These are phyloP conservation scores for Echinosphaeria canescens DNA, from an alignment of 2,329 filamentous ascomycete species.

Conservation along the genomic window DNA sequence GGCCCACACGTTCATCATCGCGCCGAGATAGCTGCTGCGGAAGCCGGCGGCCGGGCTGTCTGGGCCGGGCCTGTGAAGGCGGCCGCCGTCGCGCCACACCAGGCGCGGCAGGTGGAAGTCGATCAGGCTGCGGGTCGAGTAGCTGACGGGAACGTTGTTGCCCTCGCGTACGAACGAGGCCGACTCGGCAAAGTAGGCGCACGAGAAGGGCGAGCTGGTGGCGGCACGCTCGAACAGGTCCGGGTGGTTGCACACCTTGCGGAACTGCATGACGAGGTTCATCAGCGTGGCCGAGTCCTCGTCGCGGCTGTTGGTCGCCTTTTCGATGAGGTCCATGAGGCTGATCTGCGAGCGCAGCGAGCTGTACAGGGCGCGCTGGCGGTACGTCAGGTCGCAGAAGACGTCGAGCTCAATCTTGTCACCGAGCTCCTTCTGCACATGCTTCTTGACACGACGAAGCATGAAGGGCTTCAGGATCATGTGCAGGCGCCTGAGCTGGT, in stretches of 20 bases:
- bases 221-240: constrained; percentile 93
- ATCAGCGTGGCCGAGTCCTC: constrained; percentile 93
- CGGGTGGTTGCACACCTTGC: constrained; percentile 97
- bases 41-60: constrained; percentile 64
- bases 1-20: constrained; percentile 81
- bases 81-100: constrained; percentile 62
- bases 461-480: constrained; percentile 99
- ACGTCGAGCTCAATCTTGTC: constrained; percentile 97
- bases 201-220: constrained; percentile 66
- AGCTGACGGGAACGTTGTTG: constrained; percentile 54
- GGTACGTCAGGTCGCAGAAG: constrained; percentile 92
- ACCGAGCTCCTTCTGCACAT: constrained; percentile 94
- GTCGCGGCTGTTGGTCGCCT: constrained; percentile 84
- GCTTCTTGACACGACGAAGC: constrained; percentile 98
- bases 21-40: constrained; percentile 50
- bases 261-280: constrained; percentile 99
- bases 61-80: constrained; percentile 49
- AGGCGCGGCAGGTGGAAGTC: constrained; percentile 67
- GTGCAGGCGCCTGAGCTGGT: constrained; percentile 87
- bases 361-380: constrained; percentile 81
- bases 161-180: constrained; percentile 89
- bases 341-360: constrained; percentile 94
- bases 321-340: constrained; percentile 96
- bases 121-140: constrained; percentile 73
- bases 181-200: constrained; percentile 80